Evolutionary conservation across 2,329 filamentous ascomycete genomes (phyloP).

Genomic region (Annulohypoxylon truncatum): DNA sequence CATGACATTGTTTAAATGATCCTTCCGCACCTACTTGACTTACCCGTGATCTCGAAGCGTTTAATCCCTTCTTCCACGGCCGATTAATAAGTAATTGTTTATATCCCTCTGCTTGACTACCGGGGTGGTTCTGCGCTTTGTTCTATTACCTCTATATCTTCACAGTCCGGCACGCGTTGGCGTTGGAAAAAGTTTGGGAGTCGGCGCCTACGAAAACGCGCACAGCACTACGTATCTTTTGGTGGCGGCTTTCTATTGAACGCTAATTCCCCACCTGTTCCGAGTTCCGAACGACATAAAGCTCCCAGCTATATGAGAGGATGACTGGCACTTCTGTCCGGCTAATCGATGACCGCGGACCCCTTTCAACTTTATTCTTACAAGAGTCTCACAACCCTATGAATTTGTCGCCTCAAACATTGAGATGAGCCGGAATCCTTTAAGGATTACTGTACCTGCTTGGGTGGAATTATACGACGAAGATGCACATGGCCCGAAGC

Average conservation of each 20-base stretch:
- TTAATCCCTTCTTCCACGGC: slow-evolving; percentile 4
- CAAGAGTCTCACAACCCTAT: slow-evolving; percentile 30
- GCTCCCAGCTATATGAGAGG: slow-evolving; percentile 23
- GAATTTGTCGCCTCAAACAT: slow-evolving; percentile 24
- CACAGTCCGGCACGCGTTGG: slow-evolving; percentile 2
- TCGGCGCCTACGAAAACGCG: slow-evolving; percentile 20
- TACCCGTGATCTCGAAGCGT: slow-evolving; percentile 5
- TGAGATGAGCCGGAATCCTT: slow-evolving; percentile 46
- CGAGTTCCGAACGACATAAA: slow-evolving; percentile 28
- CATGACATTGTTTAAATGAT: slow-evolving; percentile 19
- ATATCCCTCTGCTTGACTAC: neutral
- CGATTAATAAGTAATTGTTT: slow-evolving; percentile 10
- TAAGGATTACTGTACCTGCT: slow-evolving; percentile 48
- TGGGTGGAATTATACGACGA: slow-evolving; percentile 50
- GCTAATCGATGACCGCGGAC: slow-evolving; percentile 17
- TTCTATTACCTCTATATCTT: slow-evolving; percentile 8
- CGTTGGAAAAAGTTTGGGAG: slow-evolving; percentile 29
- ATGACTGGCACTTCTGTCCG: slow-evolving; percentile 30
- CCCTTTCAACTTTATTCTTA: slow-evolving; percentile 36
- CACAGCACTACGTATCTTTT: slow-evolving; percentile 10
- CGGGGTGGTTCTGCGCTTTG: slow-evolving; percentile 15
- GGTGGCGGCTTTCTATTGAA: slow-evolving; percentile 21
- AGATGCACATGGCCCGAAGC: slow-evolving; percentile 42
- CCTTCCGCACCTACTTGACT: slow-evolving; percentile 13
- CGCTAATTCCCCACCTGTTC: slow-evolving; percentile 30